Evolutionary conservation across 2,329 filamentous ascomycete species (phyloP).

Genomic region (Pseudocercospora macadamiae): DNA sequence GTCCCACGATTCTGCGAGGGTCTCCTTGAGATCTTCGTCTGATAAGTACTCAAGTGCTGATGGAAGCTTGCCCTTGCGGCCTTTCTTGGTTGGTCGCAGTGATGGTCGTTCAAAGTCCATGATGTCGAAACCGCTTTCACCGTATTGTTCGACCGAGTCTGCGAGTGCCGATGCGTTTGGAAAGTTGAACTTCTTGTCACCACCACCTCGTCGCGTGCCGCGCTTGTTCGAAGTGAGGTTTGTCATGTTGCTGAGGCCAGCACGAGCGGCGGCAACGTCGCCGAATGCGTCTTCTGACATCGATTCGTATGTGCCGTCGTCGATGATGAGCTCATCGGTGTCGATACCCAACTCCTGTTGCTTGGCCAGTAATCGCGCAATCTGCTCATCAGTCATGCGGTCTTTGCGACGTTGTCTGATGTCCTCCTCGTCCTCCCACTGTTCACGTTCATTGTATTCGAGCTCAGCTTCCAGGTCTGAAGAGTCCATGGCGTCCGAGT

Average conservation of each 20-base stretch:
- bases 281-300: conserved; percentile 30
- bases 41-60: conserved; percentile 44
- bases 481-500: conserved; percentile 44
- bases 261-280: conserved; percentile 36
- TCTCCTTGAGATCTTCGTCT: conserved; percentile 48
- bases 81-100: conserved; percentile 67
- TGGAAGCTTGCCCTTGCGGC: conserved; percentile 52
- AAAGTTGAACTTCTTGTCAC: conserved; percentile 45
- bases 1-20: conserved; percentile 46
- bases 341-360: conserved; percentile 66
- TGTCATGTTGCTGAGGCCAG: conserved; percentile 34
- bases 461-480: conserved; percentile 40
- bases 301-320: conserved; percentile 39
- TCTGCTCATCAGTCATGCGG: conserved; percentile 60
- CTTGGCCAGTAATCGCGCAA: conserved; percentile 64
- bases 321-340: conserved; percentile 61
- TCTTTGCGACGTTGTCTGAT: conserved; percentile 44
- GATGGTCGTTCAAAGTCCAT: conserved; percentile 80
- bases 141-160: conserved; percentile 63
- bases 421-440: conserved; percentile 46
- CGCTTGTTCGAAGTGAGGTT: conserved; percentile 29
- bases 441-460: conserved; percentile 38
- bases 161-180: conserved; percentile 60
- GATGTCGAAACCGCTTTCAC: conserved; percentile 76
- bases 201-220: conserved; percentile 24